Percentiles rank a stretch among this genome's conserved stretches.
Evolutionary conservation across 1,284 basidiomycete genomes (phyloP).

Genomic region (Apiotrichum siamense): DNA sequence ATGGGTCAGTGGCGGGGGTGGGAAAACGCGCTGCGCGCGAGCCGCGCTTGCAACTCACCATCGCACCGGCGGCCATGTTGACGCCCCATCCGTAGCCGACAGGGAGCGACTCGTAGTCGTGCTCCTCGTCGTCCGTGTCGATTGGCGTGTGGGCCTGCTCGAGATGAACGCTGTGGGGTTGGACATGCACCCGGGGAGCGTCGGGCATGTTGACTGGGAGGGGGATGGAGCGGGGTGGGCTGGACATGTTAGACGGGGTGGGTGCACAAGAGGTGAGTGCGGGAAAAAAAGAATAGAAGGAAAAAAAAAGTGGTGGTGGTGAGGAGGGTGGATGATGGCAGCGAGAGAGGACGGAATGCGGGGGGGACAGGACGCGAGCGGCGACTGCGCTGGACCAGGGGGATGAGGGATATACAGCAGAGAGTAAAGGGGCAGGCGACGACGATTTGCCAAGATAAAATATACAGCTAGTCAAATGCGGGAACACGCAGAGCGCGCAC

Average conservation of each 20-base stretch:
- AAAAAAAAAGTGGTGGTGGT: not conserved
- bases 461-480: too few relatives aligned
- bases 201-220: conserved; percentile 5
- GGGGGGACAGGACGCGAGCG: too few relatives aligned
- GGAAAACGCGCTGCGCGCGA: not conserved
- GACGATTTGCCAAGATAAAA: too few relatives aligned
- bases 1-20: not conserved
- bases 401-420: too few relatives aligned
- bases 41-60: conserved; percentile 58
- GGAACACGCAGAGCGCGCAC: too few relatives aligned
- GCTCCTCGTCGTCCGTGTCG: conserved; percentile 38
- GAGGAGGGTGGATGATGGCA: not conserved
- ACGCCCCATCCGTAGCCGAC: conserved; percentile 53
- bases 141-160: conserved; percentile 7
- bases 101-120: conserved; percentile 48
- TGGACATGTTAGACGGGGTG: not conserved
- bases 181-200: conserved; percentile 19
- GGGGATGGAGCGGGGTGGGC: not conserved
- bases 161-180: conserved; percentile 19
- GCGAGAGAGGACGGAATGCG: too few relatives aligned
- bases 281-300: not conserved
- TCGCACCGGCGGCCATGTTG: conserved; percentile 94
- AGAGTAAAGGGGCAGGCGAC: too few relatives aligned
- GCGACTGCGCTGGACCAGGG: too few relatives aligned
- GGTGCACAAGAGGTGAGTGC: not conserved